Evolutionary conservation across 2,329 filamentous ascomycete genomes (phyloP).

Genomic region (Myriosclerotinia duriaeana): DNA sequence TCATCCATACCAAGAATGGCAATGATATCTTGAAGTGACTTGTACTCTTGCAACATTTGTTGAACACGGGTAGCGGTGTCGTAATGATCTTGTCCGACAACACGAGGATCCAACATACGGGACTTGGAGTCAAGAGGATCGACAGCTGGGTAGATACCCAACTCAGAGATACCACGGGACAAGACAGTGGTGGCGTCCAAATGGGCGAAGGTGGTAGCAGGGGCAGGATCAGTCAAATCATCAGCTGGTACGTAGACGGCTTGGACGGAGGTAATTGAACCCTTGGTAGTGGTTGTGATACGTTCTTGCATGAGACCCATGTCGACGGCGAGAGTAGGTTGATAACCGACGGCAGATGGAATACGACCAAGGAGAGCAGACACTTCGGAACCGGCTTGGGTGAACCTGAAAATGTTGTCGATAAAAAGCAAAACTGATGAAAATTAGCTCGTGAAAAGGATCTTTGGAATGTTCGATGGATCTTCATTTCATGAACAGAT

Average conservation of each 20-base stretch:
- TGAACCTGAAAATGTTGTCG: slow-evolving; percentile 99
- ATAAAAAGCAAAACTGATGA: slow-evolving; percentile 95
- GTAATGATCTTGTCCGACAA: slow-evolving; percentile 98
- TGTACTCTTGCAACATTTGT: slow-evolving; percentile 99
- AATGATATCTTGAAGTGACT: slow-evolving; percentile 99
- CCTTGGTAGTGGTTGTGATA: slow-evolving; percentile 99
- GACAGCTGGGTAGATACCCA: slow-evolving; percentile 99
- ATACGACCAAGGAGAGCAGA: slow-evolving; percentile 99
- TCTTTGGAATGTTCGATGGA: too few species aligned
- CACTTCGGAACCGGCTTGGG: slow-evolving; percentile 99
- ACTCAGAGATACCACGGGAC: slow-evolving; percentile 99
- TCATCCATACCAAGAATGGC: slow-evolving; percentile 99
- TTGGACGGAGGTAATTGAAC: slow-evolving; percentile 99
- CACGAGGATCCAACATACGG: slow-evolving; percentile 98
- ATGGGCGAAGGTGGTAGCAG: slow-evolving; percentile 98
- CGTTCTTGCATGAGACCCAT: slow-evolving; percentile 99
- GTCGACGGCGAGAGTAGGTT: slow-evolving; percentile 96
- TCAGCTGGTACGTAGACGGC: slow-evolving; percentile 99
- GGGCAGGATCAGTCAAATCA: slow-evolving; percentile 99
- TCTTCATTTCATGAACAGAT: too few species aligned
- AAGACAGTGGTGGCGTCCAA: slow-evolving; percentile 99
- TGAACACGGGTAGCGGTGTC: slow-evolving; percentile 89
- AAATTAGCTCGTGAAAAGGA: too few species aligned
- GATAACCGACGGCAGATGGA: slow-evolving; percentile 99
- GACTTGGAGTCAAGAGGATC: slow-evolving; percentile 99